These are phyloP conservation scores for Claviceps humidiphila DNA, from an alignment of 2,329 filamentous ascomycete species.

Conservation along the genomic window DNA sequence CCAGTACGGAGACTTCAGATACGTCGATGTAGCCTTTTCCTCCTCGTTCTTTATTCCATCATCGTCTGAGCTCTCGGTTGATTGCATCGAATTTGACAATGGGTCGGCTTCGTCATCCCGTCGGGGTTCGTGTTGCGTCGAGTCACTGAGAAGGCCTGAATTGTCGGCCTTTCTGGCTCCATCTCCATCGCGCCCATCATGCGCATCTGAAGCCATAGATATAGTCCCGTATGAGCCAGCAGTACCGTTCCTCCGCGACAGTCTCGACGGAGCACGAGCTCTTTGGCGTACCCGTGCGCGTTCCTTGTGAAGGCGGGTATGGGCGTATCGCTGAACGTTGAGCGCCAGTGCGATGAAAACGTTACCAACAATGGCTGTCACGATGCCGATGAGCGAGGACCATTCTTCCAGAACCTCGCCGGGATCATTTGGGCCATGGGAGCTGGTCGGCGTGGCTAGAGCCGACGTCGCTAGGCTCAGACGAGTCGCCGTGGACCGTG, in stretches of 20 bases:
- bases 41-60: constrained; percentile 16
- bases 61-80: constrained; percentile 17
- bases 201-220: constrained; percentile 8
- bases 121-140: constrained; percentile 8
- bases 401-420: constrained; percentile 50
- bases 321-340: constrained; percentile 92
- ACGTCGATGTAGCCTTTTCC: constrained; percentile 45
- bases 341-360: constrained; percentile 88
- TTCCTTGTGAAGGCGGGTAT: constrained; percentile 68
- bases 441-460: constrained; percentile 5
- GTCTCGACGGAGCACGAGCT: constrained; percentile 40
- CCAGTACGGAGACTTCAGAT: constrained; percentile 89
- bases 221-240: constrained; percentile 23
- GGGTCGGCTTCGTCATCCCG: constrained; percentile 33
- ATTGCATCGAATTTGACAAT: constrained; percentile 37
- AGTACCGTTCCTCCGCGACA: constrained; percentile 20
- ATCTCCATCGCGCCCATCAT: constrained; percentile 10
- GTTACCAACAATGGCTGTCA: constrained; percentile 86
- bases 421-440: constrained; percentile 17
- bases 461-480: background rate
- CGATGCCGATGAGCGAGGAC: constrained; percentile 90
- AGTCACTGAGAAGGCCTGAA: constrained; percentile 20
- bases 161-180: constrained; percentile 14
- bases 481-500: background rate
- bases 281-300: constrained; percentile 43